Evolutionary conservation across 192 early-diverging fungal genomes (phyloP).

Genomic region (Coemansia erecta): DNA sequence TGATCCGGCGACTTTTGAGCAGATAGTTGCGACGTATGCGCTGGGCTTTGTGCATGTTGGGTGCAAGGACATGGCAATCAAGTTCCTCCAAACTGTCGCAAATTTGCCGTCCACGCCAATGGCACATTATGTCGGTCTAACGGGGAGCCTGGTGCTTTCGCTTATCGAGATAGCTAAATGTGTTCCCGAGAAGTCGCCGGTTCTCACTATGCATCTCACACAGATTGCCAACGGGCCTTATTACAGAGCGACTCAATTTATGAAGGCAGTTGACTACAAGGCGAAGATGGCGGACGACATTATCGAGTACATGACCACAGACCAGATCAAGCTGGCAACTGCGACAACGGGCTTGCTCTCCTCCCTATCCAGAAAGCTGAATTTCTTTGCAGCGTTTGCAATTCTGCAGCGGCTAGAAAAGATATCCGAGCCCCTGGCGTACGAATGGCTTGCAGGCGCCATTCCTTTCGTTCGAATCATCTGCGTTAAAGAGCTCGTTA

Average conservation of each 20-base stretch:
- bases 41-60: slow-evolving; percentile 18
- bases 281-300: neutral
- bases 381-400: neutral
- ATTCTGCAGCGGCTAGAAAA: neutral
- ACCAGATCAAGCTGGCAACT: neutral
- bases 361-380: neutral
- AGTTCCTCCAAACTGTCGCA: slow-evolving; percentile 15
- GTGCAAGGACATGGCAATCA: slow-evolving; percentile 3
- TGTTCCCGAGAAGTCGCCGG: neutral
- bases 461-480: neutral
- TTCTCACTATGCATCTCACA: neutral
- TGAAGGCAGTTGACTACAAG: slow-evolving; percentile 9
- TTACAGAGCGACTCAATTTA: neutral
- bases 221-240: neutral
- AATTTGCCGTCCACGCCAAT: slow-evolving; percentile 13
- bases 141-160: neutral
- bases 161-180: neutral
- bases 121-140: neutral
- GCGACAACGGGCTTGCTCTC: neutral
- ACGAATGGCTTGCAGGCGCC: neutral
- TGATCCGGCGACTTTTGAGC: slow-evolving; percentile 8
- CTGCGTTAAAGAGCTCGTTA: neutral
- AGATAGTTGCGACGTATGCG: slow-evolving; percentile 23
- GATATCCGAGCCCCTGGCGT: neutral
- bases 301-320: neutral